A percentile compares a stretch with the other conserved stretches of the same genome.
phyloP scores from a whole-genome alignment of 2,329 filamentous ascomycete species.

The Neurospora sp. region DNA sequence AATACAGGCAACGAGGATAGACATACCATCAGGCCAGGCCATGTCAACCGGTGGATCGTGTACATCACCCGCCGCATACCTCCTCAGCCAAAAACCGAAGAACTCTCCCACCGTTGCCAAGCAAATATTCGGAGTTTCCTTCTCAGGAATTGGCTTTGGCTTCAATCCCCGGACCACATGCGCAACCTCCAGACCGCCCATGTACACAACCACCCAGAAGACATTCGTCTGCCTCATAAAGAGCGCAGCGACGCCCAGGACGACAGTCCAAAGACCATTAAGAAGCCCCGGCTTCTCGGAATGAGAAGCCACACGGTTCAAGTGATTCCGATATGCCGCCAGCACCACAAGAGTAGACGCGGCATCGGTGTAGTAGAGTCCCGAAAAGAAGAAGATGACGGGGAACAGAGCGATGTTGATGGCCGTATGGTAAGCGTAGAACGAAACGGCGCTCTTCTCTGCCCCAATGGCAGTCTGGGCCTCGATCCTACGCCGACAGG shows the following conservation, averaged over 20 bases:
- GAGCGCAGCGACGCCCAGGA: slow-evolving; percentile 56
- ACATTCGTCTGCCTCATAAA: slow-evolving; percentile 90
- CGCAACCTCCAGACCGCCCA: slow-evolving; percentile 52
- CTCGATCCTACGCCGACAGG: slow-evolving; percentile 45
- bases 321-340: slow-evolving; percentile 51
- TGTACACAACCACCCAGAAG: slow-evolving; percentile 82
- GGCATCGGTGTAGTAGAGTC: slow-evolving; percentile 89
- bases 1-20: background rate
- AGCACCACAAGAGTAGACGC: slow-evolving; percentile 70
- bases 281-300: slow-evolving; percentile 20
- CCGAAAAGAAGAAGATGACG: slow-evolving; percentile 90
- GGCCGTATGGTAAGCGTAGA: slow-evolving; percentile 48
- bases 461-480: slow-evolving; percentile 23
- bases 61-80: slow-evolving; percentile 41
- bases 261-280: slow-evolving; percentile 35
- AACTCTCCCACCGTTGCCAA: slow-evolving; percentile 25
- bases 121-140: slow-evolving; percentile 16
- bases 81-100: slow-evolving; percentile 29
- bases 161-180: slow-evolving; percentile 38
- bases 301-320: slow-evolving; percentile 30
- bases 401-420: slow-evolving; percentile 81
- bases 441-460: slow-evolving; percentile 18
- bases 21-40: slow-evolving; percentile 41
- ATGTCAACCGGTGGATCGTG: slow-evolving; percentile 43
- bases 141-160: slow-evolving; percentile 18